Evolutionary conservation across 371 early-diverging fungal species (phyloP).

Genomic region (Globomyces sp.): DNA sequence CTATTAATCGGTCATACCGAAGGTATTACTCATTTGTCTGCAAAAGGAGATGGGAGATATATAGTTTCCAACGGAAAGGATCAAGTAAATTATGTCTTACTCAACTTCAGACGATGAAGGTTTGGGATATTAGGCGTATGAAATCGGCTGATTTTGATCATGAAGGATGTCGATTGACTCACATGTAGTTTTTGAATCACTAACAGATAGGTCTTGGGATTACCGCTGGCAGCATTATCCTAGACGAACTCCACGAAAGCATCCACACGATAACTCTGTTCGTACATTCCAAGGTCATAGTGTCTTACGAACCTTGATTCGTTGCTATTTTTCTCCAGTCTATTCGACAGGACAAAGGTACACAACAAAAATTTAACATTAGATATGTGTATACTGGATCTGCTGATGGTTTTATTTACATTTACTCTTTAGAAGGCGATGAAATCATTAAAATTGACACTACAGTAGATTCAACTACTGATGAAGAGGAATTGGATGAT

Average conservation of each 20-base stretch:
- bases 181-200: not conserved
- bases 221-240: conserved; percentile 39
- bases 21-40: conserved; percentile 62
- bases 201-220: conserved; percentile 31
- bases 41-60: conserved; percentile 37
- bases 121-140: conserved; percentile 62
- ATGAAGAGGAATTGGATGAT: conserved; percentile 30
- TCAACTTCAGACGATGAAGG: conserved; percentile 39
- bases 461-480: conserved; percentile 38
- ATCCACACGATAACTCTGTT: conserved; percentile 56
- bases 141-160: not conserved
- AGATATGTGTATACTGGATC: conserved; percentile 49
- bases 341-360: conserved; percentile 49
- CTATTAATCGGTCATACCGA: conserved; percentile 66
- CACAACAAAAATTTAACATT: conserved; percentile 12
- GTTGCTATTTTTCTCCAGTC: conserved; percentile 64
- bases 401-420: conserved; percentile 54
- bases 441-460: conserved; percentile 18
- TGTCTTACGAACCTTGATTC: conserved; percentile 63
- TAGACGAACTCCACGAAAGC: conserved; percentile 18
- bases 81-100: conserved; percentile 20
- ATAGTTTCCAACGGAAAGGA: conserved; percentile 60
- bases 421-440: conserved; percentile 29
- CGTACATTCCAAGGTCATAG: conserved; percentile 50
- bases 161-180: conserved; percentile 4